These are phyloP conservation scores for Volvariella volvacea DNA, from an alignment of 1,284 basidiomycete genomes.

Conservation along the genomic window DNA sequence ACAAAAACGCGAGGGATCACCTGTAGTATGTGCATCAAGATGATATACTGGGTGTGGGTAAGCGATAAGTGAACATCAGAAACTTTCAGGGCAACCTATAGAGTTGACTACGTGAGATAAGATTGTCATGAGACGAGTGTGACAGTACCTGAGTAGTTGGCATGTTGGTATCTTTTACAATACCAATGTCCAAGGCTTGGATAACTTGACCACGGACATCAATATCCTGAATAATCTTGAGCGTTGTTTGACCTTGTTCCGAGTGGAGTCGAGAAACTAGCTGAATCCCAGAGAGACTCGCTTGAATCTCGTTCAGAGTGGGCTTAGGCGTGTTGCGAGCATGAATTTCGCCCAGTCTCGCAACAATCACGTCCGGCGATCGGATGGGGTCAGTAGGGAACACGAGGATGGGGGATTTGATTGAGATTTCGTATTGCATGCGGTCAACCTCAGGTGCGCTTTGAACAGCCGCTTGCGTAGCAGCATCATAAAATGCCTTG, in stretches of 20 bases:
- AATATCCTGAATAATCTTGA: conserved; percentile 95
- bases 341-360: conserved; percentile 86
- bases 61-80: conserved; percentile 89
- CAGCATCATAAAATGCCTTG: conserved; percentile 94
- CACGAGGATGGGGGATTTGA: conserved; percentile 92
- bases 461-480: conserved; percentile 88
- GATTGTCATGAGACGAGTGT: too few relatives aligned
- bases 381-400: conserved; percentile 71
- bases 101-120: too few relatives aligned
- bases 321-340: conserved; percentile 77
- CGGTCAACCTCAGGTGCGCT: conserved; percentile 83
- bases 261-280: conserved; percentile 66
- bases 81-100: conserved; percentile 67
- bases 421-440: conserved; percentile 87
- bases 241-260: conserved; percentile 38
- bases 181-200: conserved; percentile 53
- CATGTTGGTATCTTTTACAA: conserved; percentile 36
- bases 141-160: conserved; percentile 80
- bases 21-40: conserved; percentile 68
- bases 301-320: conserved; percentile 59
- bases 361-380: conserved; percentile 67
- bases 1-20: conserved; percentile 71
- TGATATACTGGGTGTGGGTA: conserved; percentile 86
- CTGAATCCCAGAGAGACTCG: conserved; percentile 83
- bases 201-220: conserved; percentile 68